Evolutionary conservation across 306 rosid species (phyloP), one percentile per base, ranked within the genome.

Genomic region (Prunus fruticosa): DNA sequence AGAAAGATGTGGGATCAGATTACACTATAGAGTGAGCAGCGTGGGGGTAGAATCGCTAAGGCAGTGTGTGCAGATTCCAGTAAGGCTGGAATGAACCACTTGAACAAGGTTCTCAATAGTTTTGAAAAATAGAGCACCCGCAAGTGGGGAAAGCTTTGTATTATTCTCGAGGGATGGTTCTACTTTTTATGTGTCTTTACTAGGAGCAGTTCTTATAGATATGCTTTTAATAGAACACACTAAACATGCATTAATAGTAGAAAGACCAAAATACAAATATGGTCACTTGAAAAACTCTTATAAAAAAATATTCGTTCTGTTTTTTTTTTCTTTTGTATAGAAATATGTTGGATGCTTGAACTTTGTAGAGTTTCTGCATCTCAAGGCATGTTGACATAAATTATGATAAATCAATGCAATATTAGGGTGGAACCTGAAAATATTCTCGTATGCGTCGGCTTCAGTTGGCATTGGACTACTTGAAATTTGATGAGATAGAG

Each of bases 371-470:
- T 58, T 22, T 22, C 30, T 58, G 64, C 64, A 58, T 25, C 54
- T 20, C 57, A 41, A 32, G 74, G 61, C 80, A 68, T 68, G 65
- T 77, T 80, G 68, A 69, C 66, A 60, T 63, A 78, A 38, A 30
- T 64, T 72, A 51, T 64, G 50, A 45, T 74, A 61, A 78, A 78
- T 68, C 61, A 38, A 74, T 81, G 83, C 71, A 75, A 77, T 88
- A 75, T 71, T 89, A 94, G 98, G 97, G 74, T 94, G 98, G 98
- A 93, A 88, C 84, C 72, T 89, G 72, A 94, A 90, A 86, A 57
- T 90, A 71, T 86, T 86, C 91, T 76, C 96, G 96, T 64, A 84
- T 88, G 74, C 96, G 93, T 78, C 88, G 85, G 64, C 87, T 94
- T 72, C 97, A 89, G 66, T 77, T 94, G 84, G 90, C 96, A 46